Conservation (phyloP, 2,329 filamentous ascomycete species). For the Penicillium sp. region DNA sequence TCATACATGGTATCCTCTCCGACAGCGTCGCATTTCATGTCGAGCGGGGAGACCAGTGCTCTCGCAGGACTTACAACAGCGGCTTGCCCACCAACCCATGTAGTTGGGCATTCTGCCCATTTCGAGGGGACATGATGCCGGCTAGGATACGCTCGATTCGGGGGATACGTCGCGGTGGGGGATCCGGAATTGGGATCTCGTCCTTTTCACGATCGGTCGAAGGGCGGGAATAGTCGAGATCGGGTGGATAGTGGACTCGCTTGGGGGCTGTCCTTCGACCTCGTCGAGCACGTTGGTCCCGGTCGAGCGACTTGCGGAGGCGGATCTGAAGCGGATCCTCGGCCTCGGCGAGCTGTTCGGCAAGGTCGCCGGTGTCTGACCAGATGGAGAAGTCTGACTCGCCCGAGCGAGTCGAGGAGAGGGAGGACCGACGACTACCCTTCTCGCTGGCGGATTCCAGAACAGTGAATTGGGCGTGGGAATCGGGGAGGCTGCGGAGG, state of each 20-base stretch:
- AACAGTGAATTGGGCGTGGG: constrained; percentile 37
- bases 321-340: constrained; percentile 78
- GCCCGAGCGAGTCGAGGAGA: constrained; percentile 52
- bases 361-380: constrained; percentile 93
- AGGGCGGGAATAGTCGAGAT: constrained; percentile 46
- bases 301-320: constrained; percentile 67
- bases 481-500: constrained; percentile 67
- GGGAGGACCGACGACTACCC: constrained; percentile 56
- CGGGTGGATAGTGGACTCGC: constrained; percentile 68
- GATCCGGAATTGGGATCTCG: constrained; percentile 73
- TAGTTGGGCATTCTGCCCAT: constrained; percentile 67
- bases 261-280: constrained; percentile 54
- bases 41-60: not conserved
- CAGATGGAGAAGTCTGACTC: constrained; percentile 76
- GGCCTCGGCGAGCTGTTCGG: constrained; percentile 82
- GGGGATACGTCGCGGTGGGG: constrained; percentile 64
- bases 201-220: constrained; percentile 38
- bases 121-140: constrained; percentile 79
- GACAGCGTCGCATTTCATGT: not conserved
- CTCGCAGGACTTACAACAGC: constrained; percentile 68
- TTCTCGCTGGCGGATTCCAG: constrained; percentile 50
- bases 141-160: constrained; percentile 72
- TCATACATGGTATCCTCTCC: not conserved
- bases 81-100: constrained; percentile 95
- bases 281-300: constrained; percentile 54